Percentiles rank a stretch among this genome's conserved stretches.
Evolutionary conservation across 108 stramenopile species (phyloP).

Genomic region (Cyclotella distinguenda): DNA sequence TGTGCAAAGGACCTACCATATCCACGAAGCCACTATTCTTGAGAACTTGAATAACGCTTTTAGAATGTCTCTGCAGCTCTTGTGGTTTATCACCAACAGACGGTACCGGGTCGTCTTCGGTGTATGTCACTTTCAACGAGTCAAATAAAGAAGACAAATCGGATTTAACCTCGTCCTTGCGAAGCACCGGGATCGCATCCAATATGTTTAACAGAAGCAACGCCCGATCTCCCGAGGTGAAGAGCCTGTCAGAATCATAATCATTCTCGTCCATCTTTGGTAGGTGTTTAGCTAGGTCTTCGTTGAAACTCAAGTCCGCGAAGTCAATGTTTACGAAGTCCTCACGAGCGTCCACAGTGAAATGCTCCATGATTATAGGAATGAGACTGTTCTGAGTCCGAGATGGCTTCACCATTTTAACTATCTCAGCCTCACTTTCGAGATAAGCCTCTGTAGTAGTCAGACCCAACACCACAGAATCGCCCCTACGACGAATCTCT

Average conservation of each 20-base stretch:
- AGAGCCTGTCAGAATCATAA: slow-evolving; percentile 47
- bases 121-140: slow-evolving; percentile 6
- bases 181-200: slow-evolving; percentile 36
- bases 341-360: slow-evolving; percentile 33
- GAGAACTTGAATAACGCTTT: slow-evolving; percentile 16
- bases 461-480: slow-evolving; percentile 27
- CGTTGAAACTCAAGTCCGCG: slow-evolving; percentile 17
- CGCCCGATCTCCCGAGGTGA: slow-evolving; percentile 46
- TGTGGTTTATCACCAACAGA: neutral
- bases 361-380: slow-evolving; percentile 51
- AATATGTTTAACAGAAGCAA: slow-evolving; percentile 46
- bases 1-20: slow-evolving; percentile 51
- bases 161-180: slow-evolving; percentile 13
- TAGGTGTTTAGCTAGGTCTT: slow-evolving; percentile 6
- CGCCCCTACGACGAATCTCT: too few species aligned
- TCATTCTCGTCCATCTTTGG: slow-evolving; percentile 8
- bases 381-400: slow-evolving; percentile 29
- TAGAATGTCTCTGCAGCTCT: neutral
- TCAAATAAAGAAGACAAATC: slow-evolving; percentile 29
- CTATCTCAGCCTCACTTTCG: slow-evolving; percentile 56
- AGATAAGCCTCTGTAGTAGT: slow-evolving; percentile 51
- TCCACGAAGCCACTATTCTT: slow-evolving; percentile 50
- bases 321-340: slow-evolving; percentile 26
- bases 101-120: neutral
- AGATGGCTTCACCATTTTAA: slow-evolving; percentile 46